Base-by-base conservation (phyloP, 2,329 filamentous ascomycete genomes). In the Aspergillus glaucus region DNA sequence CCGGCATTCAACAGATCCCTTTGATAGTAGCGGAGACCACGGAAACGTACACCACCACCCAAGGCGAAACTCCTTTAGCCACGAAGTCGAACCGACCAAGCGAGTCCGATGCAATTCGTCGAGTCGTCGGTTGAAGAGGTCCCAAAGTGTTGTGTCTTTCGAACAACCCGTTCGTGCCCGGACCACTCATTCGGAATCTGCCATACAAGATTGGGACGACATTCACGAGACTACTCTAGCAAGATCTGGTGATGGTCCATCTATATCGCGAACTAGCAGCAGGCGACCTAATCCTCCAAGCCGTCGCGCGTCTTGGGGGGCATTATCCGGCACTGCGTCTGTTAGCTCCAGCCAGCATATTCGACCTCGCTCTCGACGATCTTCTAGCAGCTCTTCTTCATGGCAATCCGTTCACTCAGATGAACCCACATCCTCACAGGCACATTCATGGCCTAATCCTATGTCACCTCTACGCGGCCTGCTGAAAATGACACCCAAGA, bases 61-160 rank as follows among this genome's bases (percentile, higher is more conserved):
- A 21, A 52, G 65, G 42, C 51, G 57, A 22, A 63, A 64, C 41
- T 70, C 66, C 0, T 62, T 64, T 37, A 62, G 61, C 15, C 62
- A 62, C 22, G 64, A 67, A 36, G 22, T 62, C 1, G 62, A 66
- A 45, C 55, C 43, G 45, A 57, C 45, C 4, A 54, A 52, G 32
- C 46, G 34, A 4, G 26, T 28, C 2, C 34, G 41, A 8, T 43
- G 49, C 9, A 48, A 50, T 17, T 50, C 50, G 3, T 47, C 34
- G 4, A 30, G 26, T 9, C 51, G 44, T 6, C 51, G 43, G 36
- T 44, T 46, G 14, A 49, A 51, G 42, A 55, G 58, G 32, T 51
- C 59, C 10, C 54, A 47, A 15, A 62, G 58, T 22, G 50, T 46
- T 2, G 17, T 56, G 28, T 55, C 52, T 3, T 50, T 57, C 9